A percentile compares a stretch with the other conserved stretches of the same genome.
These are phyloP conservation scores for Falciphora oryzae DNA, from an alignment of 2,329 filamentous ascomycete genomes.

Conservation along the genomic window DNA sequence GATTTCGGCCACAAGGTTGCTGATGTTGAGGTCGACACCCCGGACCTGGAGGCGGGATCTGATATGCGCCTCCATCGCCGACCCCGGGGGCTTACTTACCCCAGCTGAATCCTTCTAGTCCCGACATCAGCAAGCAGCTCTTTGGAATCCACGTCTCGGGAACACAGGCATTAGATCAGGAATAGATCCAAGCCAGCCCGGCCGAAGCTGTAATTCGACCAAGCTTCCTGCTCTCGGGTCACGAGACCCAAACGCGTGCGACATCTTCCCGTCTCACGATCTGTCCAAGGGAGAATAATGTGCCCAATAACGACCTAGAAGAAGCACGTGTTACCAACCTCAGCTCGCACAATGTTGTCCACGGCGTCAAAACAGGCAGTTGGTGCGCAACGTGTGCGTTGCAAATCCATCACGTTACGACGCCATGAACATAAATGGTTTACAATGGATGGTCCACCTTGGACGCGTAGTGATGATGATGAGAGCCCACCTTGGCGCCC, in stretches of 20 bases:
- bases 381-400: neutral
- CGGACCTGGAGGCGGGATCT: neutral
- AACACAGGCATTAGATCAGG: neutral
- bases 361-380: neutral
- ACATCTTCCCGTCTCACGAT: neutral
- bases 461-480: too few species aligned
- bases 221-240: too few species aligned
- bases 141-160: too few species aligned
- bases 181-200: neutral
- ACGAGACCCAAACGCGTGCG: neutral
- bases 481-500: neutral
- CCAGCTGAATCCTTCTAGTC: neutral
- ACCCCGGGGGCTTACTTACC: neutral
- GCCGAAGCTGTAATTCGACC: neutral
- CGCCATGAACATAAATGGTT: too few species aligned
- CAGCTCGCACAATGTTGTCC: too few species aligned
- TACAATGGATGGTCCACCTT: too few species aligned
- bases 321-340: neutral
- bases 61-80: neutral
- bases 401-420: neutral
- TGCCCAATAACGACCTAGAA: neutral
- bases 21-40: neutral
- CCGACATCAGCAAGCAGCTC: too few species aligned
- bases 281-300: neutral
- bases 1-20: neutral